Conservation (phyloP, 2,329 filamentous ascomycete species). For the Microsporum canis region DNA sequence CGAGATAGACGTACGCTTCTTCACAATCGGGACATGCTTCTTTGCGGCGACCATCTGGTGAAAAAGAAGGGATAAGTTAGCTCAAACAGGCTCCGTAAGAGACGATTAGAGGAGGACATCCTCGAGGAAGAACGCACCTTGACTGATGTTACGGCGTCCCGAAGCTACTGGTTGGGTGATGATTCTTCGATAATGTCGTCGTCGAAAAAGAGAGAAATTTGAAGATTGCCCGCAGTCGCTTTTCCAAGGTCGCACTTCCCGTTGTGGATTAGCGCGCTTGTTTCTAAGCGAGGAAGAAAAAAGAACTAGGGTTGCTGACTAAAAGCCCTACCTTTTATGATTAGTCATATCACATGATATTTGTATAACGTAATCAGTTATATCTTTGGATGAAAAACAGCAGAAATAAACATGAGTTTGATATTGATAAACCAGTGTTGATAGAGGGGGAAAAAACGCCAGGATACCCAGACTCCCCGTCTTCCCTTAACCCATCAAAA, state of each 20-base stretch:
- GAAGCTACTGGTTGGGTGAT: constrained; percentile 29
- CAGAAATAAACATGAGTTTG: not conserved
- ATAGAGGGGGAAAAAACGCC: not conserved
- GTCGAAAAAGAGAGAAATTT: not conserved
- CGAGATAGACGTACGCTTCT: constrained; percentile 78
- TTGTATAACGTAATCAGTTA: not conserved
- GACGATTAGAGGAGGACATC: not conserved
- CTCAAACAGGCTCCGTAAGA: not conserved
- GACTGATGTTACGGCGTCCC: constrained; percentile 32
- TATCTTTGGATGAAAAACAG: not conserved
- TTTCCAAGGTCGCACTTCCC: constrained; percentile 3
- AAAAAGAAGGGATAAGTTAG: constrained; percentile 11
- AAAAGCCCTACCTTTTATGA: constrained; percentile 6
- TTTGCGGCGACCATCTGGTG: constrained; percentile 92
- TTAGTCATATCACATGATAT: constrained; percentile 6
- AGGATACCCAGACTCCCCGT: not conserved
- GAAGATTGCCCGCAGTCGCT: not conserved
- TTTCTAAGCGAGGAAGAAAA: constrained; percentile 11
- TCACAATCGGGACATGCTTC: constrained; percentile 99
- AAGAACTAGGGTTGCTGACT: constrained; percentile 9
- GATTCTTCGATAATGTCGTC: constrained; percentile 1
- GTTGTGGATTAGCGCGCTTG: not conserved
- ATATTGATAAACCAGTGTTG: not conserved
- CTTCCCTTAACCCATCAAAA: not conserved
- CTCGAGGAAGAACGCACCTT: constrained; percentile 27